Base-by-base conservation (phyloP, 352 stramenopile genomes). In the Pythium sp. region DNA sequence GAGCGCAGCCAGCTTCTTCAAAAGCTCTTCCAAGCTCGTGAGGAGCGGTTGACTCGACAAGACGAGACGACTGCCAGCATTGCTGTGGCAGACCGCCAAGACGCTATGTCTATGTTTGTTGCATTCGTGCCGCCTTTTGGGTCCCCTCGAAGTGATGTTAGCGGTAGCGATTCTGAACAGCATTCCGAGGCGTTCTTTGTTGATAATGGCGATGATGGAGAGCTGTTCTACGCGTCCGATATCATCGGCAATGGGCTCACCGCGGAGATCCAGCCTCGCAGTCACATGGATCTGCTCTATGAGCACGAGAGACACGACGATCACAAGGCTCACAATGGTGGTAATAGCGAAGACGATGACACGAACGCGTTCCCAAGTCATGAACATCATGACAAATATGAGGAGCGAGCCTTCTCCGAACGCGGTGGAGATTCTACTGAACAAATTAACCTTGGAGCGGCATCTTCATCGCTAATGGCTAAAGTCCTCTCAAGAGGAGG, bases 181-280 rank as follows among this genome's bases (percentile, higher is more conserved):
- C 47, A 60, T 15, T 60, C 47, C 2, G 12, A 34, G 15, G 20
- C 34, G 20, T 59, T 47, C 11, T 67, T 43, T 2, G 58, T 74
- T 14, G 74, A 22, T 20, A 51, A 51, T 22, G 43, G 18, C 5
- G 43, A 22, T 51, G 18, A 73, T 41, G 60, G 59, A 53, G 75
- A 76, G 38, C 70, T 89, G 14, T 89, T 80, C 41, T 87, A 84
- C 65, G 77, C 79, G 1, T 87, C 81, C 2, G 79, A 89, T 57
- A 80, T 87, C 38, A 26, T 80, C 8, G 66, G 9, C 41, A 76
- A 20, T 18, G 65, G 7, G 18, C 54, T 36, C 34, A 57, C 34
- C 34, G 58, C 26, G n/a, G 69, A 79, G 32, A 71, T 75, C 5
- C 60, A 77, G 20, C 70, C 74, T 22, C 73, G 67, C 9, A 77